These are phyloP conservation scores for Sporisorium scitamineum DNA, from an alignment of 1,284 basidiomycete species.

Conservation along the genomic window DNA sequence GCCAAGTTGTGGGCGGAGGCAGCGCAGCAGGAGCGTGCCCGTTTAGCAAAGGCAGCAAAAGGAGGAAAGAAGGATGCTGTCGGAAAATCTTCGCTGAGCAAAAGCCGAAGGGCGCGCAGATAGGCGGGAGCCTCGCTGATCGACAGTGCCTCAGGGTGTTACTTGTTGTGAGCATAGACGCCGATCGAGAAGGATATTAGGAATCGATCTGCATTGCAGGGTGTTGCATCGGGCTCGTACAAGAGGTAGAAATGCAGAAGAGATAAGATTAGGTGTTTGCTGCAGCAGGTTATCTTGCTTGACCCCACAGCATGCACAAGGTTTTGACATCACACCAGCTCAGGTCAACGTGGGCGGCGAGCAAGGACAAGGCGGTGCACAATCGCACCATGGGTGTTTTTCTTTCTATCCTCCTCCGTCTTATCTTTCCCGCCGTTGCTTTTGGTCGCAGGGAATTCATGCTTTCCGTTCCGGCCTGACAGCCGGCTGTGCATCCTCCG, in stretches of 20 bases:
- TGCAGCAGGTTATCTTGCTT: too few species aligned
- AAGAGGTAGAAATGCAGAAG: too few species aligned
- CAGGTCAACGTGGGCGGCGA: not conserved
- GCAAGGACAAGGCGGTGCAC: not conserved
- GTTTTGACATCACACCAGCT: too few species aligned
- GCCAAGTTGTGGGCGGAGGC: slow-evolving; percentile 13
- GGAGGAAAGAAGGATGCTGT: slow-evolving; percentile 1
- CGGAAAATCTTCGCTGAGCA: slow-evolving; percentile 3
- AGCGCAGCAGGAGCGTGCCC: slow-evolving; percentile 11
- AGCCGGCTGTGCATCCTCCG: slow-evolving; percentile 1
- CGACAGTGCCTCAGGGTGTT: not conserved
- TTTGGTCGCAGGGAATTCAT: too few species aligned
- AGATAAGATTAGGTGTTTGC: too few species aligned
- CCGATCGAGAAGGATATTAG: not conserved
- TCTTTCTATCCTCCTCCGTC: not conserved
- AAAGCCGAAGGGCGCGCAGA: slow-evolving; percentile 10
- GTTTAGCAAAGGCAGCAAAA: not conserved
- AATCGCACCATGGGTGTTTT: too few species aligned
- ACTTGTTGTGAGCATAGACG: too few species aligned
- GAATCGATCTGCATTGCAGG: not conserved
- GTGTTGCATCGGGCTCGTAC: too few species aligned
- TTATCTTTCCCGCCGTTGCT: too few species aligned
- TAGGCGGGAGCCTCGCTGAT: slow-evolving; percentile 2
- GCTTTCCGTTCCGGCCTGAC: not conserved
- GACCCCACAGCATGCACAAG: too few species aligned